Evolutionary conservation across 2,329 filamentous ascomycete species (phyloP), one percentile per base, ranked within the genome.

Genomic region (Paecilomyces sp.): DNA sequence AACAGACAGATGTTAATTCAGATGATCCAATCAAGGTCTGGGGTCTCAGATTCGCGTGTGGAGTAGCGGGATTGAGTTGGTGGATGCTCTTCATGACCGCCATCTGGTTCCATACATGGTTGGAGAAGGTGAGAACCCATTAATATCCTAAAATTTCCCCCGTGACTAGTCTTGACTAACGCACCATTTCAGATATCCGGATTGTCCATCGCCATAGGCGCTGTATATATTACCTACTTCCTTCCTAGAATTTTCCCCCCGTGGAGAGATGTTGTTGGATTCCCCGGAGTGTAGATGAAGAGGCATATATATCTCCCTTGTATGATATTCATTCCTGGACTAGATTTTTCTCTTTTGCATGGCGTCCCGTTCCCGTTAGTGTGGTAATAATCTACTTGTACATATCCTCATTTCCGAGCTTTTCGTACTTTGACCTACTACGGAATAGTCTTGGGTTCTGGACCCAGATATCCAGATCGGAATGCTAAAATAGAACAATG

Each of bases 11-110:
- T 8, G 6, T 18, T 18, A 18, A 15, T n/a, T 22, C 41, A 33
- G 65, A 71, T 68, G 63, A 71, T 70, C 56, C 54, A n/a, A 52
- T 56, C 76, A 85, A 80, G 77, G 88, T 64, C 83, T 87, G 63
- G 76, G 77, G 68, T 65, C 77, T 66, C 62, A 83, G 71, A 71
- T 75, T 80, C 60, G 74, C 77, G 4, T 75, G 82, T 25, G 81
- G 70, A 0, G 85, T 97, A 28, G 83, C 89, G 18, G 86, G 76
- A 0, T 68, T 97, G 70, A 91, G 88, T 70, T 84, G 88, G 79
- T 97, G 94, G 91, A 99, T 99, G 94, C 76, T 99, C 72, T 81
- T 97, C 62, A 99, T 99, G 94, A 99, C 94, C 50, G 92, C 92
- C 2, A 92, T 95, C 47, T 99, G 93, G 81, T 99, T 99, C 70